phyloP scores from a whole-genome alignment of 495 filamentous ascomycete genomes.

The Acidiella bohemica region DNA sequence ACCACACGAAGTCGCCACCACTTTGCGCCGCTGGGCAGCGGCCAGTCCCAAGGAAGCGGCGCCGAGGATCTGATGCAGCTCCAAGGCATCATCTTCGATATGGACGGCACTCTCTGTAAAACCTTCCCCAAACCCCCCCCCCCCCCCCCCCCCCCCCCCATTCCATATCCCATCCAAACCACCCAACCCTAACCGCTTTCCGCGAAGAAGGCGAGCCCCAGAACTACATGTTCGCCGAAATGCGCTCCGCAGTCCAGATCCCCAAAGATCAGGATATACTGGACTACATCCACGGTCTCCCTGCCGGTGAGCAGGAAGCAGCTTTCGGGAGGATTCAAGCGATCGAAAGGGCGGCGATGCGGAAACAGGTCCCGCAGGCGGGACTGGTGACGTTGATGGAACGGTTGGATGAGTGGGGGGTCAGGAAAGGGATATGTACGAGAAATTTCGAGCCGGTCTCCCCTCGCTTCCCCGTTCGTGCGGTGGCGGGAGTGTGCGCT shows the following conservation, averaged over 20 bases:
- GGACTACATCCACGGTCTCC: slow-evolving; percentile 66
- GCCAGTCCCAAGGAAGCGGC: slow-evolving; percentile 15
- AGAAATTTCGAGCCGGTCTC: slow-evolving; percentile 69
- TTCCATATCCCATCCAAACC: slow-evolving; percentile 1
- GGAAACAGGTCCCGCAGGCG: slow-evolving; percentile 60
- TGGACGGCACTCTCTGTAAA: slow-evolving; percentile 77
- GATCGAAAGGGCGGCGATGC: slow-evolving; percentile 72
- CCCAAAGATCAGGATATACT: slow-evolving; percentile 65
- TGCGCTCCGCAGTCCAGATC: slow-evolving; percentile 49
- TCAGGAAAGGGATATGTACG: slow-evolving; percentile 80
- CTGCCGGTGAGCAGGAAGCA: slow-evolving; percentile 41
- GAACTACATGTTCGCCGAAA: slow-evolving; percentile 57
- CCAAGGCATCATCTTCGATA: slow-evolving; percentile 82
- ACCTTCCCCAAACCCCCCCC: not conserved
- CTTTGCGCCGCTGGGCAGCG: slow-evolving; percentile 35
- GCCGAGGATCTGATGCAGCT: slow-evolving; percentile 40
- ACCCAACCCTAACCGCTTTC: no score
- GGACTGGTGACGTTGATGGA: slow-evolving; percentile 63
- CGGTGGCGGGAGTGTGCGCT: not conserved
- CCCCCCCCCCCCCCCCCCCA: not conserved
- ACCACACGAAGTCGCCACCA: slow-evolving; percentile 8
- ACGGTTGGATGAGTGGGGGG: slow-evolving; percentile 52
- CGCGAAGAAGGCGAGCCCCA: slow-evolving; percentile 60
- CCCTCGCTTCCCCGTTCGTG: slow-evolving; percentile 28
- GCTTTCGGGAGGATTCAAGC: slow-evolving; percentile 61